Base-by-base conservation (phyloP, 2,329 filamentous ascomycete species). In the Ustulina deusta region DNA sequence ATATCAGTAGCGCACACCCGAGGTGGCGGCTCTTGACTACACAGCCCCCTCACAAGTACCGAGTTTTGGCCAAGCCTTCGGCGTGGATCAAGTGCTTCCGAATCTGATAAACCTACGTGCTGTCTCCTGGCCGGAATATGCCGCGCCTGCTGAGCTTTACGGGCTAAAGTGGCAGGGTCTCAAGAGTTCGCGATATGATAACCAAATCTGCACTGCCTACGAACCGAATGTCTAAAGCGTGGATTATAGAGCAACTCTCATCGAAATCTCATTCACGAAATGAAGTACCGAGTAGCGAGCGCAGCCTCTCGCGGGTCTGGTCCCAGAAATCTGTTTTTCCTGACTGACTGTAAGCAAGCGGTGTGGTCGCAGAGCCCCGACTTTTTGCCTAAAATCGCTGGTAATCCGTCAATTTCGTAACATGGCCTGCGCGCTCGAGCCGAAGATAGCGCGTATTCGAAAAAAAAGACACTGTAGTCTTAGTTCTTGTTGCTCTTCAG, bases 341-440 rank as follows among this genome's bases (percentile, higher is more conserved):
- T 71, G 65, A 38, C 64, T 68, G 65, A 63, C 63, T 56, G 40
- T n/a, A 13, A 2, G 60, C 54, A 60, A 63, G 49, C 34, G 52
- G 22, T 52, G 60, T 63, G 69, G 69, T 69, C 69, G 58, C 71
- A 69, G 73, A 67, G 69, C 67, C 62, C 67, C 64, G 64, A 71
- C 68, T 54, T 74, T 73, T 74, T 74, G 73, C 73, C 73, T 74
- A 74, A 75, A 75, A 74, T 74, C 69, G 64, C 71, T 67, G 62
- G 64, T 59, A 58, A 72, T 69, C 69, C 71, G 57, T 66, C 66
- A 64, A 65, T 69, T 65, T 66, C 64, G 68, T 66, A 67, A 70
- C 46, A 25, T 42, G 17, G 42, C 56, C 40, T 27, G 32, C 36
- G n/a, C 40, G 46, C 48, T 62, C 49, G 32, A 52, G 22, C 36